Percentiles rank a stretch among this genome's conserved stretches.
These are phyloP conservation scores for Cladosporium cucumerinum DNA, from an alignment of 2,329 filamentous ascomycete genomes.

Conservation along the genomic window DNA sequence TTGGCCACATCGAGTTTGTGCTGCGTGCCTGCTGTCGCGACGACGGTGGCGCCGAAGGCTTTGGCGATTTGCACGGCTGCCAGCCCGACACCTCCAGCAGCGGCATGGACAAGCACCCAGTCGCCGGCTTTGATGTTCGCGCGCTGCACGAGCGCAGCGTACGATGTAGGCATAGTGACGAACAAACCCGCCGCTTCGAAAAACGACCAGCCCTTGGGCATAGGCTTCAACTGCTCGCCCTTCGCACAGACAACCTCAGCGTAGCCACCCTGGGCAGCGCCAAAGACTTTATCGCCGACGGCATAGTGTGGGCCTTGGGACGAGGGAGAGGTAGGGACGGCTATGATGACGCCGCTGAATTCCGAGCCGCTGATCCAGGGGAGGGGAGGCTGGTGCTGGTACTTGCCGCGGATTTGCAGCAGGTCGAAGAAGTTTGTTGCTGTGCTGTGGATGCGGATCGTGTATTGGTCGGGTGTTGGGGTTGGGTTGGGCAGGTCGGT, in stretches of 20 bases:
- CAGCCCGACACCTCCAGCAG: constrained; percentile 85
- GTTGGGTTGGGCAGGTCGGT: constrained; percentile 69
- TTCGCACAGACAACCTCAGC: constrained; percentile 68
- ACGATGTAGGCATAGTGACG: constrained; percentile 87
- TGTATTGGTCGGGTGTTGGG: constrained; percentile 71
- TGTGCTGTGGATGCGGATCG: constrained; percentile 80
- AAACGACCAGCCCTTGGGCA: constrained; percentile 79
- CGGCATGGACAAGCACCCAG: constrained; percentile 85
- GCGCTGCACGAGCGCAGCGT: constrained; percentile 74
- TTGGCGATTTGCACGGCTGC: constrained; percentile 93
- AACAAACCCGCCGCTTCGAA: constrained; percentile 84
- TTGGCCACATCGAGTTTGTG: constrained; percentile 77
- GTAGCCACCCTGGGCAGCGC: constrained; percentile 80
- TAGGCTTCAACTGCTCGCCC: constrained; percentile 66
- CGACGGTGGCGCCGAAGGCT: constrained; percentile 84
- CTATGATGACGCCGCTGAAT: constrained; percentile 75
- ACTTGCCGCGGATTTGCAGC: constrained; percentile 91
- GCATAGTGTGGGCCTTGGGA: constrained; percentile 57
- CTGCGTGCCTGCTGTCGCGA: constrained; percentile 80
- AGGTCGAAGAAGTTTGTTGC: constrained; percentile 98
- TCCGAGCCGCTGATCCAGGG: constrained; percentile 86
- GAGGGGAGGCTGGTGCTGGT: constrained; percentile 84
- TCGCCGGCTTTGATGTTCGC: constrained; percentile 76
- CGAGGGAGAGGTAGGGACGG: constrained; percentile 53
- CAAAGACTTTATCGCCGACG: constrained; percentile 80